Evolutionary conservation across 805 yeast genomes (phyloP), one percentile per base, ranked within the genome.

Genomic region (Candida orba): DNA sequence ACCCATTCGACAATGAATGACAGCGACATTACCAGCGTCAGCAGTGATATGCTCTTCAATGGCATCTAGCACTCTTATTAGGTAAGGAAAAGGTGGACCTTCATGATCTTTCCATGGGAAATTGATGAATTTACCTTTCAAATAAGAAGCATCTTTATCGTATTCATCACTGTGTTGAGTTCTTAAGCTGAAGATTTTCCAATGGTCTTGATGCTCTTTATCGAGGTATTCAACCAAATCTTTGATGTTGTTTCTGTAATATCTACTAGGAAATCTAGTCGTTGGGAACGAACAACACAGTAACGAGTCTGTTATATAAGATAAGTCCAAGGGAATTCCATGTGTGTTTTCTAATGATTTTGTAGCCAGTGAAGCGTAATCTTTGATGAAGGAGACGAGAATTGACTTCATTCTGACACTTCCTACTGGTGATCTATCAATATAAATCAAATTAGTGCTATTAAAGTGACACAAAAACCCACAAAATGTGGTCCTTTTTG

Each of bases 1-100:
- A 0, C 98, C 98, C 50, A 86, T 85, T 55, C 84, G 80, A 59
- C 98, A 91, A 58, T 91, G 97, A 8, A 91, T 60, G 1, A 85
- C 71, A 0, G 85, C 89, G 3, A 83, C 79, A 43, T 73, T 70
- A 0, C 62, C 45, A 1, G 63, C 52, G 18, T 59, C 51, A 14
- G 36, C 34, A 1, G 49, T 37, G 23, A 84, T 54, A 49, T 63
- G 81, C 0, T 48, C 50, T 35, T 69, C 62, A 8, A 89, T 73
- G 1, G 69, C 71, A 14, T 60, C 56, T 0, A 79, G 66, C 4
- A 73, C 57, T 2, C 56, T 51, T 4, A 74, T 58, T 9, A 90
- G 54, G n/a, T 73, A 52, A 1, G 60, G 46, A 39, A 90, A 71
- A 2, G 87, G 74, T 0, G 95, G 86, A 0, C 93, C 79, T 39